Conservation (phyloP, 306 rosid species). For the Alnus rubra region DNA sequence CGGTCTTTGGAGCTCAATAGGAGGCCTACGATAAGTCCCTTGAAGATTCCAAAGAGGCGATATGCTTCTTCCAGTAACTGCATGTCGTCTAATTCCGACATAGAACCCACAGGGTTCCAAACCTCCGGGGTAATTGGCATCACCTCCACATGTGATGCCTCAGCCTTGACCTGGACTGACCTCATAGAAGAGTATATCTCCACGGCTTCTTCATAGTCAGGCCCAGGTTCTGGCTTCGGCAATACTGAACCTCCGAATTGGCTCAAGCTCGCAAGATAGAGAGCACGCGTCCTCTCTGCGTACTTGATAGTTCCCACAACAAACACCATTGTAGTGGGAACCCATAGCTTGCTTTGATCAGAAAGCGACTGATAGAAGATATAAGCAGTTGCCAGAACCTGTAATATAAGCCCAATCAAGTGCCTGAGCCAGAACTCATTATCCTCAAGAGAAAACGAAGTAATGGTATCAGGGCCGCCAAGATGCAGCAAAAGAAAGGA, state of each 20-base stretch:
- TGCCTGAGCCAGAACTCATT: slow-evolving; percentile 41
- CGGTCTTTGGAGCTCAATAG: neutral
- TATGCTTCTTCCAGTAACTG: neutral
- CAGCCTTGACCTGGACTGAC: neutral
- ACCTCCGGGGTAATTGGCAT: too few relatives aligned
- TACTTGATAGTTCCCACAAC: slow-evolving; percentile 32
- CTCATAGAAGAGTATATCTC: slow-evolving; percentile 7
- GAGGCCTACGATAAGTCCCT: neutral
- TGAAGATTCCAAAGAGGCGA: neutral
- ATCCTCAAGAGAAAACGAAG: slow-evolving; percentile 42
- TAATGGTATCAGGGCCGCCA: slow-evolving; percentile 40
- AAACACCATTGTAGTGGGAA: slow-evolving; percentile 20
- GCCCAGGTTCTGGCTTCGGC: slow-evolving; percentile 24
- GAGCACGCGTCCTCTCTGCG: slow-evolving; percentile 31
- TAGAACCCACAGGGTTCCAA: too few relatives aligned
- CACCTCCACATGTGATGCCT: too few relatives aligned
- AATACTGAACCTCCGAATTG: slow-evolving; percentile 24
- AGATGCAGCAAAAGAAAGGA: slow-evolving; percentile 39
- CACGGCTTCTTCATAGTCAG: slow-evolving; percentile 31
- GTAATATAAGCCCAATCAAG: slow-evolving; percentile 15
- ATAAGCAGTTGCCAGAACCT: slow-evolving; percentile 25
- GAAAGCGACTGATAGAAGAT: slow-evolving; percentile 16
- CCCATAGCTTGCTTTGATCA: neutral
- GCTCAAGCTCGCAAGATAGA: slow-evolving; percentile 32
- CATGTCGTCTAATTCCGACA: too few relatives aligned